Percentiles rank a stretch among this genome's conserved stretches.
Conservation (phyloP, 176 grass and related monocot genomes). For the Guadua angustifolia region DNA sequence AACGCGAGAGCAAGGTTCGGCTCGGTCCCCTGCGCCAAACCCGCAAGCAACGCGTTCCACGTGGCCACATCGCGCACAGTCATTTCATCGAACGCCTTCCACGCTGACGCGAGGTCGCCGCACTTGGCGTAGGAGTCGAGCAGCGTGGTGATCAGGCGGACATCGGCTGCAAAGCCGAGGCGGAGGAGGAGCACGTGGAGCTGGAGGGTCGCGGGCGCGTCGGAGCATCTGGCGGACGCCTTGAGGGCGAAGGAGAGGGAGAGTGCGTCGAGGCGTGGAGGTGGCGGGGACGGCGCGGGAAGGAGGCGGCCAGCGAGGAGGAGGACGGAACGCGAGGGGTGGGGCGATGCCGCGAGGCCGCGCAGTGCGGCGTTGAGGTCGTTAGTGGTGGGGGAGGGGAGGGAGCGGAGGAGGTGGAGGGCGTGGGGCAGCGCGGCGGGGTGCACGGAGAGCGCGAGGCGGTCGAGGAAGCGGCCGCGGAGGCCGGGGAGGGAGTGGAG, state of each 20-base stretch:
- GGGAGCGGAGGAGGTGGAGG: conserved; percentile 62
- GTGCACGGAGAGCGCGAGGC: conserved; percentile 55
- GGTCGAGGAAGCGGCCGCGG: conserved; percentile 65
- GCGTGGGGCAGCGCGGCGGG: conserved; percentile 59
- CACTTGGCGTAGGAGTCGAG: conserved; percentile 77
- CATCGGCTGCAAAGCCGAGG: conserved; percentile 55
- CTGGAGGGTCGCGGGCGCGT: conserved; percentile 50
- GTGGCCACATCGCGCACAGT: conserved; percentile 62
- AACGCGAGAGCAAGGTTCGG: conserved; percentile 58
- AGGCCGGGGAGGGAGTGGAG: conserved; percentile 36
- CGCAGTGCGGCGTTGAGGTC: conserved; percentile 75
- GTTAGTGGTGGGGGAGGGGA: conserved; percentile 53
- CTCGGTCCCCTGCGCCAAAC: conserved; percentile 60
- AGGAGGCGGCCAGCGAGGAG: conserved; percentile 59
- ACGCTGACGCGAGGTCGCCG: conserved; percentile 42
- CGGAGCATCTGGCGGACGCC: conserved; percentile 60
- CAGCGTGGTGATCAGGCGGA: conserved; percentile 67
- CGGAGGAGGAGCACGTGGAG: conserved; percentile 65
- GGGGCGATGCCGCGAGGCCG: conserved; percentile 62
- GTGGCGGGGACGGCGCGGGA: conserved; percentile 8
- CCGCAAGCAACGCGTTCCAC: conserved; percentile 78
- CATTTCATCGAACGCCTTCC: conserved; percentile 82
- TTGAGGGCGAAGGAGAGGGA: conserved; percentile 77
- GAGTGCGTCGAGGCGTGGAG: conserved; percentile 60
- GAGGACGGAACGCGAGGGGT: conserved; percentile 52